Base-by-base conservation (phyloP, 768 basidiomycete species). In the Amyloporia xantha region DNA sequence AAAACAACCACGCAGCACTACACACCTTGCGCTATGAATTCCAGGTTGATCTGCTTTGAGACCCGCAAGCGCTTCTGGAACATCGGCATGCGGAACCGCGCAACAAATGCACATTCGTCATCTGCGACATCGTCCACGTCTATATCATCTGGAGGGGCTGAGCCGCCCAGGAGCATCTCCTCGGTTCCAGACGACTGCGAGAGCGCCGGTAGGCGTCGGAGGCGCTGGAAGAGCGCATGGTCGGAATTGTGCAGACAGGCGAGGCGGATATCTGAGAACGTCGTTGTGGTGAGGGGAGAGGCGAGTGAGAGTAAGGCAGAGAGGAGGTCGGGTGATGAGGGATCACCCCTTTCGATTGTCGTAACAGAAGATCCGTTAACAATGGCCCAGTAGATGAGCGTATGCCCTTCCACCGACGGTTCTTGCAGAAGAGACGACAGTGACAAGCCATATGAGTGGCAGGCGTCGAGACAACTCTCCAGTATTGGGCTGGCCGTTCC, bases 61-160 rank as follows among this genome's bases (percentile, higher is more conserved):
- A 85, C 74, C 21, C 78, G 69, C 83, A 89, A 82, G n/a, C 86
- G 72, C 55, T 78, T 81, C 61, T 84, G 82, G 63, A 86, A 88
- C 37, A 76, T 71, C 17, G 74, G 70, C 17, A 82, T 68, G 19
- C 66, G 66, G 44, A 85, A 72, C 21, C 70, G 62, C 3, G 71
- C 78, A 0, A 69, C 72, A 50, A 88, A 89, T 0, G 74, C 68
- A 0, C 75, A 76, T 33, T 73, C 71, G 40, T 77, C 73, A 0
- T 71, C 70, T 0, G 65, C 64, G 3, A 77, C 53, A 49, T 85
- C 77, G 36, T 74, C 71, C 17, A 86, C 75, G 3, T 63, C 62
- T n/a, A 84, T 66, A 13, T 74, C 71, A 55, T 87, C 85, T 35
- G 58, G 54, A 10, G 62, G 56, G 20, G 50, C 42, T 42, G 10